Conservation (phyloP, 176 grass and related monocot species). For the Carex pumila region DNA sequence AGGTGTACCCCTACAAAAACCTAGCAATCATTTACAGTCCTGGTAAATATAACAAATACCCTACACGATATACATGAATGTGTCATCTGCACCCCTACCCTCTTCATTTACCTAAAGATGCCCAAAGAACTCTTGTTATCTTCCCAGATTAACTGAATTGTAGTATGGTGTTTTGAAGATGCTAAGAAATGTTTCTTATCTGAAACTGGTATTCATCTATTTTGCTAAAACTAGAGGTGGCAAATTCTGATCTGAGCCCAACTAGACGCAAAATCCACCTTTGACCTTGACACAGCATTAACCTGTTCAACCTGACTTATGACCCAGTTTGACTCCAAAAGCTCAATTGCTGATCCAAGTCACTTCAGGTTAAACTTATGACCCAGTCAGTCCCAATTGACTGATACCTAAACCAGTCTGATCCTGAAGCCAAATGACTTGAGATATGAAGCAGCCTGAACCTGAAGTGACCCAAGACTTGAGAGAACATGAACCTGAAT, state of each 20-base stretch:
- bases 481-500: neutral
- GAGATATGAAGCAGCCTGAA: neutral
- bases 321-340: neutral
- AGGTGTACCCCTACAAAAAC: neutral
- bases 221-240: neutral
- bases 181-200: neutral
- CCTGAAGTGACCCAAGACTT: neutral
- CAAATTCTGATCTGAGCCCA: neutral
- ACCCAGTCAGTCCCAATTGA: neutral
- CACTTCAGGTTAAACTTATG: no score
- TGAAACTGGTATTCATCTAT: neutral
- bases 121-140: neutral
- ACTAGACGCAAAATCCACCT: neutral
- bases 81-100: neutral
- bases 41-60: neutral
- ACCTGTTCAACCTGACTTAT: neutral
- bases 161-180: neutral
- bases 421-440: neutral
- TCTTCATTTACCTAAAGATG: neutral
- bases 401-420: neutral
- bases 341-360: neutral
- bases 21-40: neutral
- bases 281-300: neutral
- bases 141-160: neutral
- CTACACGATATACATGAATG: neutral